Evolutionary conservation across 495 filamentous ascomycete genomes (phyloP).

Genomic region (Staphylotrichum tortipilum): DNA sequence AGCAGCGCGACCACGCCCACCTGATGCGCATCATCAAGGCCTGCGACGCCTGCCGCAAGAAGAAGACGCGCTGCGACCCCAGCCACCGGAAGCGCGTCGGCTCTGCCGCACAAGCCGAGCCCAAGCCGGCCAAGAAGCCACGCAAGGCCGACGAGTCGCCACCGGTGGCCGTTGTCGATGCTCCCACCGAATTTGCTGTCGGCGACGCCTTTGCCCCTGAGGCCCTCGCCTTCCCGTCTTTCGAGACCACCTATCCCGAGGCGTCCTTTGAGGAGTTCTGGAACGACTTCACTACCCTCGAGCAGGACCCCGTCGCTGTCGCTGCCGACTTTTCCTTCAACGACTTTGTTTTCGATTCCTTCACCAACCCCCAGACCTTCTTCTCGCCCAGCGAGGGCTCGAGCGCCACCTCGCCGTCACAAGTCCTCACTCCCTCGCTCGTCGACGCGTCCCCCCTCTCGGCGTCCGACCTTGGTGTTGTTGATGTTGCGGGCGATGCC

Average conservation of each 20-base stretch:
- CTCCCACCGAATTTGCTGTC: conserved; percentile 8
- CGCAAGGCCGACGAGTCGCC: conserved; percentile 29
- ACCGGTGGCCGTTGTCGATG: conserved; percentile 8
- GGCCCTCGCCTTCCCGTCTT: conserved; percentile 10
- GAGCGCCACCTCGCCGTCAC: conserved; percentile 29
- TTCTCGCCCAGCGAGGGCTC: conserved; percentile 31
- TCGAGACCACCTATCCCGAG: conserved; percentile 8
- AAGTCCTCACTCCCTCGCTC: conserved; percentile 26
- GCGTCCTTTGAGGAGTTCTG: conserved; percentile 23
- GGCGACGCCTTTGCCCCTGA: conserved; percentile 12
- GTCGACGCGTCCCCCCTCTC: conserved; percentile 12
- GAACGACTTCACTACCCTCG: conserved; percentile 34
- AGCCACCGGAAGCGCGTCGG: conserved; percentile 39
- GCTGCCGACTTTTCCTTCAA: conserved; percentile 13
- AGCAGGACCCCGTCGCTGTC: conserved; percentile 24
- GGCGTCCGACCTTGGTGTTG: conserved; percentile 1
- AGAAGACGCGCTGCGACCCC: conserved; percentile 48
- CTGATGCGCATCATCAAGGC: conserved; percentile 53
- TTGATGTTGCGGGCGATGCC: conserved; percentile 8
- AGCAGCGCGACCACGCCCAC: conserved; percentile 51
- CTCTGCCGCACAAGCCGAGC: conserved; percentile 24
- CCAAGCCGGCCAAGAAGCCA: conserved; percentile 29
- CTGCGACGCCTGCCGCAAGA: conserved; percentile 45
- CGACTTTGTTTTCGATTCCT: conserved; percentile 34
- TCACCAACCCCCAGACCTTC: conserved; percentile 26